Conservation (phyloP, 805 yeast species). For the Suhomyces faveliae region DNA sequence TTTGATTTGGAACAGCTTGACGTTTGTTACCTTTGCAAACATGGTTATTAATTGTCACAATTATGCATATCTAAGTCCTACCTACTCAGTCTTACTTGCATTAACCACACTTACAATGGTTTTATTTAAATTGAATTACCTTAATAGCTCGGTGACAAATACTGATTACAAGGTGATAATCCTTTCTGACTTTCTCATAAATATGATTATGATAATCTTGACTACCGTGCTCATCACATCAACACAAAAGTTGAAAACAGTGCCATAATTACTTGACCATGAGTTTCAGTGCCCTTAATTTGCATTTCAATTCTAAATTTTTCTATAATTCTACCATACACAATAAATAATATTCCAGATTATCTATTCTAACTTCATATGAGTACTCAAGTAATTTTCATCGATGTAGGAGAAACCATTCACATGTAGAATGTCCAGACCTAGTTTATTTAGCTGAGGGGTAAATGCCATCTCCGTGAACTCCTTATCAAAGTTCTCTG, state of each 20-base stretch:
- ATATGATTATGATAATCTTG: background rate
- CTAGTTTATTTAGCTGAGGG: conserved; percentile 17
- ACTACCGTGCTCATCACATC: background rate
- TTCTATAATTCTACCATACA: background rate
- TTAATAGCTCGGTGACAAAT: conserved; percentile 6
- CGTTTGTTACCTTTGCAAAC: conserved; percentile 9
- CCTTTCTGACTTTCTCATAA: conserved; percentile 2
- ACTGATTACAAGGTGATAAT: conserved; percentile 5
- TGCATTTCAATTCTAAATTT: conserved; percentile 1
- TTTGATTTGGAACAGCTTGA: conserved; percentile 18
- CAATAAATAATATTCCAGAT: background rate
- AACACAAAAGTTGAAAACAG: background rate
- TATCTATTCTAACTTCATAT: conserved; percentile 1
- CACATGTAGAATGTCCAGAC: conserved; percentile 36
- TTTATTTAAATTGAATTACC: conserved; percentile 23
- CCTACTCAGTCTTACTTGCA: background rate
- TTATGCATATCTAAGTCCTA: conserved; percentile 5
- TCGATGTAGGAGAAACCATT: conserved; percentile 43
- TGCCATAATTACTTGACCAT: background rate
- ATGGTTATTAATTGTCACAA: background rate
- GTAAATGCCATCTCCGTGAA: conserved; percentile 42
- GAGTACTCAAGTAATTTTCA: conserved; percentile 28
- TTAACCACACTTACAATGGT: conserved; percentile 9
- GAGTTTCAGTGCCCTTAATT: background rate
- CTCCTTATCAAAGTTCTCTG: conserved; percentile 44